A percentile compares a stretch with the other conserved stretches of the same genome.
Conservation (phyloP, 768 basidiomycete species). For the Lepiota subincarnata region DNA sequence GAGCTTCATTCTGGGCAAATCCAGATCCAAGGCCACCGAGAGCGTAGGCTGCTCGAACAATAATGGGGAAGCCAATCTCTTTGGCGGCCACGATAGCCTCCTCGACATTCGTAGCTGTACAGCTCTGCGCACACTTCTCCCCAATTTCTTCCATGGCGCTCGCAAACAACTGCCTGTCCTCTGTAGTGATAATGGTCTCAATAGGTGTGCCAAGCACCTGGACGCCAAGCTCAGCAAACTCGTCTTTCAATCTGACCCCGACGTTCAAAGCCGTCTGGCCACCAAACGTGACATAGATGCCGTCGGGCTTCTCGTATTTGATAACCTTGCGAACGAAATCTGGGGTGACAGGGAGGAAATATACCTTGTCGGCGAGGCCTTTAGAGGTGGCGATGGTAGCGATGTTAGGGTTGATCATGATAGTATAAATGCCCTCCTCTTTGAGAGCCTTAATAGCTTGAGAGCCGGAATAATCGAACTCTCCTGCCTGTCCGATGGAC, state of each 20-base stretch:
- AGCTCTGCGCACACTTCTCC: conserved; percentile 90
- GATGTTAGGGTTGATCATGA: conserved; percentile 98
- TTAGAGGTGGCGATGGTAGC: conserved; percentile 98
- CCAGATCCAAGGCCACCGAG: conserved; percentile 94
- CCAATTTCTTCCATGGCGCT: conserved; percentile 93
- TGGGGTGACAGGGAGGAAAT: conserved; percentile 97
- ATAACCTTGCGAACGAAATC: conserved; percentile 98
- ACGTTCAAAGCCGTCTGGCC: conserved; percentile 97
- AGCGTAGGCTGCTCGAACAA: conserved; percentile 95
- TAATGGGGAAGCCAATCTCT: conserved; percentile 90
- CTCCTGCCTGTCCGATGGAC: conserved; percentile 98
- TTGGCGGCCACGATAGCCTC: conserved; percentile 83
- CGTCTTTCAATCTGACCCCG: conserved; percentile 96
- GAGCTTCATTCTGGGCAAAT: conserved; percentile 92
- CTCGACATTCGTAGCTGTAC: conserved; percentile 78
- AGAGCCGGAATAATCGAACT: conserved; percentile 99
- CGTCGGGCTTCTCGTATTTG: conserved; percentile 97
- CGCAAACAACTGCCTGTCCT: conserved; percentile 93
- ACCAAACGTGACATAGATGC: conserved; percentile 98
- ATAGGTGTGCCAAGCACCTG: conserved; percentile 96
- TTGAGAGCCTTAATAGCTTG: conserved; percentile 99
- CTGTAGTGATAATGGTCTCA: conserved; percentile 94
- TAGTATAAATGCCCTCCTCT: conserved; percentile 98
- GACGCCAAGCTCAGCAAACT: conserved; percentile 85
- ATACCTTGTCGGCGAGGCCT: conserved; percentile 98